These are phyloP conservation scores for Solanum pennellii DNA, from an alignment of 257 asterid species.

Conservation along the genomic window DNA sequence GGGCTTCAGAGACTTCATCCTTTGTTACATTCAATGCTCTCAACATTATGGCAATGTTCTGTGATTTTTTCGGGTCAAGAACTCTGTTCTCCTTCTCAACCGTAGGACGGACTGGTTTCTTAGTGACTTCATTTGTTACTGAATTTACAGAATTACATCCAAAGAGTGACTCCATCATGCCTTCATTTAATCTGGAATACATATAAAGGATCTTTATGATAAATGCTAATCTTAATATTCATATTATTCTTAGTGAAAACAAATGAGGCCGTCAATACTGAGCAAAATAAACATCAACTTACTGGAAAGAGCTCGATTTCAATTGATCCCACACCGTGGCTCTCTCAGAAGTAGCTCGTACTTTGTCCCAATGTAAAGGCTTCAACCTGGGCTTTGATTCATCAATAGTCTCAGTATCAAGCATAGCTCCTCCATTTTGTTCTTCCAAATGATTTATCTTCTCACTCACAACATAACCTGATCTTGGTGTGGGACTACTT, in stretches of 20 bases:
- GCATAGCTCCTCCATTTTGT: conserved; percentile 8
- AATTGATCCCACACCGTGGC: conserved; percentile 11
- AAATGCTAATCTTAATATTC: too few relatives aligned
- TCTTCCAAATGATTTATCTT: conserved; percentile 18
- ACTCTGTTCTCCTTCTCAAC: conserved; percentile 4
- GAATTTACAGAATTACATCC: background rate
- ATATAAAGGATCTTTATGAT: background rate
- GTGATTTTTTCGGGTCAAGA: conserved; percentile 12
- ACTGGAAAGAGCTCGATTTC: conserved; percentile 11
- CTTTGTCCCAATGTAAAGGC: conserved; percentile 14
- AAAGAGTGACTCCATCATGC: conserved; percentile 4
- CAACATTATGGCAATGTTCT: conserved; percentile 12
- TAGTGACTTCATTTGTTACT: background rate
- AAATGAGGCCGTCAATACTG: background rate
- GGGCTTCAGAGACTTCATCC: conserved; percentile 7
- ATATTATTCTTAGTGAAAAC: too few relatives aligned
- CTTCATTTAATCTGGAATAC: background rate
- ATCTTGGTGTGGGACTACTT: conserved; percentile 15
- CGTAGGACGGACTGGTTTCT: background rate
- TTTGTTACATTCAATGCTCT: conserved; percentile 11
- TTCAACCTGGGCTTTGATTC: conserved; percentile 34
- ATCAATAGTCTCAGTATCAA: conserved; percentile 36
- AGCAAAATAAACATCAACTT: background rate
- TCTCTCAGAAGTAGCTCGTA: conserved; percentile 1
- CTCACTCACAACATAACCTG: conserved; percentile 7